Evolutionary conservation across 169 alveolate species (phyloP).

Genomic region (Babesia gibsoni): DNA sequence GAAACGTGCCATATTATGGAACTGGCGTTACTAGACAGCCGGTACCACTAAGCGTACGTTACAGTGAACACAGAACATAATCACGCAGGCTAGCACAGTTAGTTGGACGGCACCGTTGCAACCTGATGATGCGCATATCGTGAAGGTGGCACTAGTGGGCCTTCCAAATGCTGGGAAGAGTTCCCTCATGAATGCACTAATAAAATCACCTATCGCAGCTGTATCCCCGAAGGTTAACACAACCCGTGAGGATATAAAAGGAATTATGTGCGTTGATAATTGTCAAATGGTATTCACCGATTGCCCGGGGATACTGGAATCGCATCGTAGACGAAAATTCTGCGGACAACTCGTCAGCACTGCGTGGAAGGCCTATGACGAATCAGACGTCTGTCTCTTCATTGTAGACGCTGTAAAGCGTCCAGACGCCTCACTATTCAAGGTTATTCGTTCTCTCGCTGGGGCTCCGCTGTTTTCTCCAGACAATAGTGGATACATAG

Average conservation of each 20-base stretch:
- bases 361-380: constrained; percentile 84
- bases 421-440: constrained; percentile 74
- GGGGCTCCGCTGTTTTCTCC: constrained; percentile 13
- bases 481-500: neutral
- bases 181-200: constrained; percentile 77
- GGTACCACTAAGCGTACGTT: constrained; percentile 53
- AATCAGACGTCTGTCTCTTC: constrained; percentile 80
- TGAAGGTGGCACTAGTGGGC: constrained; percentile 77
- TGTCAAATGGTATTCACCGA: constrained; percentile 79
- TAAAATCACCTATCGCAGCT: constrained; percentile 76
- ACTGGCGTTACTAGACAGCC: constrained; percentile 52
- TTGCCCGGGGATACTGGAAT: constrained; percentile 82
- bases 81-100: constrained; percentile 60
- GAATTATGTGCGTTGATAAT: constrained; percentile 71
- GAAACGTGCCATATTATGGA: constrained; percentile 54
- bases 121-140: constrained; percentile 62
- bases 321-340: constrained; percentile 76
- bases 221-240: constrained; percentile 87
- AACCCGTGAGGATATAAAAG: constrained; percentile 74
- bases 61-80: neutral
- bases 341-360: constrained; percentile 77
- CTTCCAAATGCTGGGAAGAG: constrained; percentile 86
- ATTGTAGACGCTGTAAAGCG: constrained; percentile 80
- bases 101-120: constrained; percentile 69
- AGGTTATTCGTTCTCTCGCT: constrained; percentile 68